A percentile compares a stretch with the other conserved stretches of the same genome.
These are phyloP conservation scores for Ustilaginoidea virens DNA, from an alignment of 2,329 filamentous ascomycete genomes.

Conservation along the genomic window DNA sequence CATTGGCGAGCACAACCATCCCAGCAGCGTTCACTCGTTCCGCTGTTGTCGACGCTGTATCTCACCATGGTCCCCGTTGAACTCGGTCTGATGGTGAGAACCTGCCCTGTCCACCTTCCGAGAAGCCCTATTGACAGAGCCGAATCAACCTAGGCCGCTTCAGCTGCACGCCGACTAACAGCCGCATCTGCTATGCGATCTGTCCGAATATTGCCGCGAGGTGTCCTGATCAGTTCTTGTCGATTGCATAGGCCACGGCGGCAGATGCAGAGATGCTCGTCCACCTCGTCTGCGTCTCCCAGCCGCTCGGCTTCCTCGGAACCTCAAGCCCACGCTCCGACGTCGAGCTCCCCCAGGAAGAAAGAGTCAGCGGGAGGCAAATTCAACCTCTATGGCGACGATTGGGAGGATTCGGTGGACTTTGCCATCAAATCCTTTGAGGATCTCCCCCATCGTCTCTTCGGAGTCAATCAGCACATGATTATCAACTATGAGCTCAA, in stretches of 20 bases:
- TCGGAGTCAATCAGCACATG: conserved; percentile 94
- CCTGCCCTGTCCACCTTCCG: not conserved
- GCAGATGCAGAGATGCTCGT: no score
- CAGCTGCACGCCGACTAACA: conserved; percentile 7
- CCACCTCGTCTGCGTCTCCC: not conserved
- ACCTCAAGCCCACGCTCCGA: conserved; percentile 6
- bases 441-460: conserved; percentile 36
- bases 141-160: conserved; percentile 1
- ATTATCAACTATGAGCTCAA: conserved; percentile 93
- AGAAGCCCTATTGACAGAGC: not conserved
- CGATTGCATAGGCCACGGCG: no score
- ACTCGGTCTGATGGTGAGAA: conserved; percentile 5
- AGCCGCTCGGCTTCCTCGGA: not conserved
- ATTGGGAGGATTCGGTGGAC: conserved; percentile 28
- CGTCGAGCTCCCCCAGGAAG: conserved; percentile 3
- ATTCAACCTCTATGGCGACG: conserved; percentile 21
- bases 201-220: conserved; percentile 6
- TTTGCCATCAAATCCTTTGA: conserved; percentile 26
- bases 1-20: not conserved
- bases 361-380: conserved; percentile 15
- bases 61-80: conserved; percentile 6
- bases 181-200: conserved; percentile 9
- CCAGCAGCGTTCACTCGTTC: not conserved
- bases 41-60: no score
- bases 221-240: no score